Evolutionary conservation across 1,284 basidiomycete species (phyloP).

Genomic region (Pseudozyma sp.): DNA sequence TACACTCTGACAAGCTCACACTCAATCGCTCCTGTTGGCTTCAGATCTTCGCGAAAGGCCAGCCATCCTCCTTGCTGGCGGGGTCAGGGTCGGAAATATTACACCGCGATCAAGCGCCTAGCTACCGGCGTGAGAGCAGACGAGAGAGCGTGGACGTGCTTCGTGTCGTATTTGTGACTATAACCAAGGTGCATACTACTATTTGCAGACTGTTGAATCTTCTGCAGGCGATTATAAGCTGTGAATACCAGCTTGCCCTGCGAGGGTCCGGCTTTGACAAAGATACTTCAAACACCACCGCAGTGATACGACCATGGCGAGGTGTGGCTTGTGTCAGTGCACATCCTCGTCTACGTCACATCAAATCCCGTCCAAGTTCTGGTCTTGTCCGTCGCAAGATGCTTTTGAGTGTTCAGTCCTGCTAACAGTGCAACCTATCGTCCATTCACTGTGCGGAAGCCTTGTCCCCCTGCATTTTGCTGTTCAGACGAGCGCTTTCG

Average conservation of each 20-base stretch:
- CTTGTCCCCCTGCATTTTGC: too few relatives aligned
- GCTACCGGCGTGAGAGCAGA: not conserved
- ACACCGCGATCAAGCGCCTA: not conserved
- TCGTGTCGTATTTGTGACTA: slow-evolving; percentile 34
- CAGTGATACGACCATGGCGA: slow-evolving; percentile 5
- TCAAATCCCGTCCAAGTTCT: not conserved
- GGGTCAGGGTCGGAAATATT: not conserved
- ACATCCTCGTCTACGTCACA: slow-evolving; percentile 6
- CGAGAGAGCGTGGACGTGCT: slow-evolving; percentile 21
- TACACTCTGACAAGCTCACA: too few relatives aligned
- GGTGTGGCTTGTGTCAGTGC: not conserved
- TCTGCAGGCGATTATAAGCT: slow-evolving; percentile 6
- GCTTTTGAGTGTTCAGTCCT: not conserved
- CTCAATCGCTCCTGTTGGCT: too few relatives aligned
- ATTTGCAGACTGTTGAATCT: not conserved
- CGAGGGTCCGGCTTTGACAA: not conserved
- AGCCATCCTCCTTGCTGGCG: not conserved
- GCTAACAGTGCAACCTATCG: too few relatives aligned
- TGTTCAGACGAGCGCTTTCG: too few relatives aligned
- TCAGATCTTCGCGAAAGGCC: too few relatives aligned
- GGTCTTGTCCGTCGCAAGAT: not conserved
- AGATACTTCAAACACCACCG: slow-evolving; percentile 5
- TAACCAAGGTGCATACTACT: slow-evolving; percentile 9
- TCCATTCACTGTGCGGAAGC: too few relatives aligned
- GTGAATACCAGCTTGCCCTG: not conserved